Evolutionary conservation across 768 basidiomycete species (phyloP).

Genomic region (Suillus subluteus): DNA sequence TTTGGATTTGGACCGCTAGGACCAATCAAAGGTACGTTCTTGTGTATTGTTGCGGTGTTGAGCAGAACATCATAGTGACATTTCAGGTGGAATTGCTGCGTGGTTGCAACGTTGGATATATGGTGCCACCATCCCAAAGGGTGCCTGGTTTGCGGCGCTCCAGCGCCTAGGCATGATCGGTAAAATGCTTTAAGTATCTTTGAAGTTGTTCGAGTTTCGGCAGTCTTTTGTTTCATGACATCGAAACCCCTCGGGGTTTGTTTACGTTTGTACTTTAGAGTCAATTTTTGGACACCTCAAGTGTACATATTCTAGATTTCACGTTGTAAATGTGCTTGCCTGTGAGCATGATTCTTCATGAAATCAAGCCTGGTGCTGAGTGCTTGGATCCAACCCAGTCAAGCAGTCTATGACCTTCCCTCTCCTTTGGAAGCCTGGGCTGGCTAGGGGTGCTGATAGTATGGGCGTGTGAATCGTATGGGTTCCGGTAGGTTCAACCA

Average conservation of each 20-base stretch:
- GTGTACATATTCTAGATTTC: neutral
- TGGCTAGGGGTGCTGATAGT: no score
- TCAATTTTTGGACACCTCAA: neutral
- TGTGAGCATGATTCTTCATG: neutral
- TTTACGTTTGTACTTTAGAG: neutral
- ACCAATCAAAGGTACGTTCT: slow-evolving; percentile 34
- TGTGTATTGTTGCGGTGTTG: neutral
- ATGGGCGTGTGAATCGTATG: no score
- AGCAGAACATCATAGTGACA: neutral
- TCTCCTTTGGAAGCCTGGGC: no score
- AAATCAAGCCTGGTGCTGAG: neutral
- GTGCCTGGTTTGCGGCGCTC: neutral
- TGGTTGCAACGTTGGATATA: neutral
- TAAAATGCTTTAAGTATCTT: neutral
- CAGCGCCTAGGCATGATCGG: slow-evolving; percentile 1
- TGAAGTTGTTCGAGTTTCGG: neutral
- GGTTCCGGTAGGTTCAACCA: no score
- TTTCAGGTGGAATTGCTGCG: slow-evolving; percentile 3
- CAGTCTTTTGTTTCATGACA: neutral
- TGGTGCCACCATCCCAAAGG: neutral
- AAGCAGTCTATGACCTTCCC: no score
- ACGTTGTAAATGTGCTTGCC: neutral
- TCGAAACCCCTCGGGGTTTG: neutral
- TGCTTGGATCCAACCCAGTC: neutral
- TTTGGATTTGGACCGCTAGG: slow-evolving; percentile 43